Evolutionary conservation across 2,329 filamentous ascomycete species (phyloP), one percentile per base, ranked within the genome.

Genomic region (Monilinia fructigena): DNA sequence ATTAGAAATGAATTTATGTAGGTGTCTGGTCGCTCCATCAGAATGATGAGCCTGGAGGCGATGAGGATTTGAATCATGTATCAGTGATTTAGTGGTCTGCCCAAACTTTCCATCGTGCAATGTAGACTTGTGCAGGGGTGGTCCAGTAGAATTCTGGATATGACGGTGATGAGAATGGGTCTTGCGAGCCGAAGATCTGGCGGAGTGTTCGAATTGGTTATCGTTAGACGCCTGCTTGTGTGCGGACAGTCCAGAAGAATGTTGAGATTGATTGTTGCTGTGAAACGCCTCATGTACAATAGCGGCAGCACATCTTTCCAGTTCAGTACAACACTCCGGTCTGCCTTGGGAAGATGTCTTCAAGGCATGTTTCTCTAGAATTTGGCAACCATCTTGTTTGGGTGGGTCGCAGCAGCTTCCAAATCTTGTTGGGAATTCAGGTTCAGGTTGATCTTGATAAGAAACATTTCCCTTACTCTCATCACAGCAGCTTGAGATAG

Each of bases 321-420:
- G 42, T 1, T 56, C 38, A 12, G 38, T 26, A 42, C 55, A 56
- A 12, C 55, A 56, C 12, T 56, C 55, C 20, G 56, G 48, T 11
- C 16, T 23, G 10, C 35, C 35, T 48, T 50, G 11, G 35, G 18
- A 60, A 20, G 28, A 60, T 35, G 28, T n/a, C 45, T 60, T 50
- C 56, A 48, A 50, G 38, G 20, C 31, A 38, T 42, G n/a, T 11
- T n/a, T 50, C 14, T 61, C 58, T 6, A 8, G 2, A 52, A 38
- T 50, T 7, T 61, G 45, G 4, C 16, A 12, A 11, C 38, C 58
- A 5, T 60, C 35, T 14, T 16, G 20, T 23, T 50, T 48, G 10
- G 20, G 20, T 6, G 28, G 26, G 6, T 61, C 58, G n/a, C 58
- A 61, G 31, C 58, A 61, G 31, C 58, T 61, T 26, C 31, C 58